Base-by-base conservation (phyloP, 257 asterid species). In the Capsicum rhomboideum region DNA sequence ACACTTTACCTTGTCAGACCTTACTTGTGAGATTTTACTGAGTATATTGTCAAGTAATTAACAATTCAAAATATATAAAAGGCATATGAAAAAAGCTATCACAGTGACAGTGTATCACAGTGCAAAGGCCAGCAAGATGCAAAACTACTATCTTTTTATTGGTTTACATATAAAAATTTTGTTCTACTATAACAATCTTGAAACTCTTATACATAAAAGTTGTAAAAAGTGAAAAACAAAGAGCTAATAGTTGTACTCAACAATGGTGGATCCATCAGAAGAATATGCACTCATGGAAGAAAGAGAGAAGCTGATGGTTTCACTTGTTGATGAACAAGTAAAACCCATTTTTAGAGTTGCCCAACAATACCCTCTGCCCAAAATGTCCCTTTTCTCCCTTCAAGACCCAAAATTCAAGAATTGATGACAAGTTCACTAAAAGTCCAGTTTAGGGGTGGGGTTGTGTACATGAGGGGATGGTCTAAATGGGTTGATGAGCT, bases 231-330 rank as follows among this genome's bases (percentile, higher is more conserved):
- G n/a, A n/a, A n/a, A 23, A 59, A 59, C 2, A 1, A 67, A 17
- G 1, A 37, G 0, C 20, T 12, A 13, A n/a, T n/a, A n/a, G n/a
- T n/a, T n/a, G 13, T 46, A 23, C 68, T 23, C 37, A 40, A 40
- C 6, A 77, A 88, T 88, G 84, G 87, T 50, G 5, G 78, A 79
- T 61, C 28, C 28, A 14, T 26, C 10, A 26, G 31, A 42, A 71
- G 49, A 59, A 59, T 59, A 82, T 37, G 11, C 23, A 4, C 13
- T 85, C 23, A 77, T 82, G 53, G 86, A 85, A 71, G 84, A 78
- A 80, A 83, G 85, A 63, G 77, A 69, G 31, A 85, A 84, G 49
- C 6, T 46, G 2, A 82, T 84, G 86, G 56, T 84, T 42, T 84
- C 88, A 68, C 80, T 69, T 20, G 8, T 6, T 63, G 71, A 26